Base-by-base conservation (phyloP, 78 protist genomes). In the Acrasis kona region DNA sequence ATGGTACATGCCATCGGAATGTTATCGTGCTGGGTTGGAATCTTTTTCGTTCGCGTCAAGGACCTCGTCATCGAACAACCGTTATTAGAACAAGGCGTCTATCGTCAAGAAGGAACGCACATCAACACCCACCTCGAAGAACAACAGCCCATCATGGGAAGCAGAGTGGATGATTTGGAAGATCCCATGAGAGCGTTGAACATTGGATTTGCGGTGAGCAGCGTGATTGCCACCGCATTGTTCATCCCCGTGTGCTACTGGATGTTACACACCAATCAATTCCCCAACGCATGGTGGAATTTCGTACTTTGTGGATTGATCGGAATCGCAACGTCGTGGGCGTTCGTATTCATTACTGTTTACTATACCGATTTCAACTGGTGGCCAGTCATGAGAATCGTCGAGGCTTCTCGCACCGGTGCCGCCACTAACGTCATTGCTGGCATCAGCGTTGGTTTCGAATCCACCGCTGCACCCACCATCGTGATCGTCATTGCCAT, bases 361-460 rank as follows among this genome's bases (percentile, higher is more conserved):
- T 82, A 77, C 39, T 77, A 57, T 74, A 83, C 87, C 19, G 68
- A 39, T 77, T 83, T 42, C 31, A 76, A 3, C 35, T 28, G 74
- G 81, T 31, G 34, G 36, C 85, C 85, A 5, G 66, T 41, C 35
- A 0, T 35, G 66, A 12, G 41, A 65, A 81, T 81, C 50, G 85
- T 76, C 1, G 30, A 19, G 7, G 74, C 81, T 5, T 28, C 67
- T 41, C 7, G 12, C n/a, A 40, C 82, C 0, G 88, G 88, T 32
- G 83, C 42, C 34, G 88, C 75, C 39, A 79, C 84, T 73, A 68
- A 68, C 73, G 28, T 84, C 32, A 84, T 84, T n/a, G 66, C 39
- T 5, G 88, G 88, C 0, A 39, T 85, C 27, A 58, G 81, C 2
- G 88, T 89, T 28, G 93, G 93, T 57, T 30, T 82, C 70, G 80